Evolutionary conservation across 257 asterid species (phyloP).

Genomic region (Mitragyna speciosa): DNA sequence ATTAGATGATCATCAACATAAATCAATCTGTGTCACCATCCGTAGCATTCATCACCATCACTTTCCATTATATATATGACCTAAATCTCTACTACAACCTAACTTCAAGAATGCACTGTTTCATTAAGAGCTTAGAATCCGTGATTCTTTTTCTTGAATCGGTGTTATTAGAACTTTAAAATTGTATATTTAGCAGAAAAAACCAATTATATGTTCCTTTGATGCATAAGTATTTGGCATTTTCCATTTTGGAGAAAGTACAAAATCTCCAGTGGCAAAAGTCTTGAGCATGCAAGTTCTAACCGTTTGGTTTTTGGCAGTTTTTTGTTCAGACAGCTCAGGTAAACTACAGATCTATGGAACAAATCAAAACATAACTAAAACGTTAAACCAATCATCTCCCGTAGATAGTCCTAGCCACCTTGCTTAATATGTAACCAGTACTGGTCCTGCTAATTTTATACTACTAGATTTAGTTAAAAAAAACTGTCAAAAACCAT

Average conservation of each 20-base stretch:
- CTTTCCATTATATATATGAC: neutral
- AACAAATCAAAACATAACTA: neutral
- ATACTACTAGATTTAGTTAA: neutral
- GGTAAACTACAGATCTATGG: neutral
- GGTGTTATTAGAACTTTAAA: neutral
- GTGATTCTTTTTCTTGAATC: neutral
- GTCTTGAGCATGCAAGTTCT: neutral
- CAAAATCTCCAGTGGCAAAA: neutral
- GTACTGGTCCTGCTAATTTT: neutral
- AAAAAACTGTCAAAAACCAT: too few relatives aligned
- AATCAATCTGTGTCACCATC: neutral
- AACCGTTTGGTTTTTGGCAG: neutral
- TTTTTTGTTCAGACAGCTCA: neutral
- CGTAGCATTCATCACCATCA: neutral
- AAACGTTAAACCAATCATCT: neutral
- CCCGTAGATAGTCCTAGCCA: neutral
- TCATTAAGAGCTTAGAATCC: slow-evolving; percentile 7
- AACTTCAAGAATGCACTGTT: slow-evolving; percentile 2
- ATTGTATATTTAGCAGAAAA: neutral
- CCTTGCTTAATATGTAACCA: neutral
- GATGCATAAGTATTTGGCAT: neutral
- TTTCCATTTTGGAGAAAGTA: neutral
- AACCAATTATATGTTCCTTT: too few relatives aligned
- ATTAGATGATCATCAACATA: neutral
- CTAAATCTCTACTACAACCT: neutral